Conservation (phyloP, 352 stramenopile genomes). For the Globisporangium barbulae region DNA sequence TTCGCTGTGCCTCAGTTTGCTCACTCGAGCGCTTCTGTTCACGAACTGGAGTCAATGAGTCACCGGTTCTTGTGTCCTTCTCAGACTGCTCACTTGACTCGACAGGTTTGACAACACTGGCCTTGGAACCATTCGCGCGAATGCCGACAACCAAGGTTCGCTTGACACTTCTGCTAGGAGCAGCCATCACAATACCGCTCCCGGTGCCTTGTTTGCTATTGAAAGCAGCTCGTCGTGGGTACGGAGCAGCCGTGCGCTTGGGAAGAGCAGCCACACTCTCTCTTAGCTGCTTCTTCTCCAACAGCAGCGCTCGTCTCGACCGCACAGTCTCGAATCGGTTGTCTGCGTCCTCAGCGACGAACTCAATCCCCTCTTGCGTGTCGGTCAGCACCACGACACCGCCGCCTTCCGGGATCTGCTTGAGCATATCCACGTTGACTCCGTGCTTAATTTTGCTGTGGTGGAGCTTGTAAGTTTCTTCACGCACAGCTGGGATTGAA, state of each 20-base stretch:
- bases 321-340: conserved; percentile 30
- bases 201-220: conserved; percentile 4
- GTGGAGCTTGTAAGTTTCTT: conserved; percentile 1
- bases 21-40: neutral
- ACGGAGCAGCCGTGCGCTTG: neutral
- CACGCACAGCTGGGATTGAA: neutral
- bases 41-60: neutral
- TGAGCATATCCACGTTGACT: conserved; percentile 14
- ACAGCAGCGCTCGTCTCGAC: conserved; percentile 24
- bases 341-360: conserved; percentile 8
- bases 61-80: neutral
- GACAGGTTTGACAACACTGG: neutral
- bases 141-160: conserved; percentile 7
- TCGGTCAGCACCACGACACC: conserved; percentile 22
- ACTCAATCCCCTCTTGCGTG: conserved; percentile 16
- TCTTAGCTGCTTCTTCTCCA: conserved; percentile 22
- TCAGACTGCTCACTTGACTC: neutral
- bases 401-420: conserved; percentile 14
- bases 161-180: neutral
- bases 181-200: conserved; percentile 4
- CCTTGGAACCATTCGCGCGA: neutral
- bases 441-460: conserved; percentile 5
- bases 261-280: neutral
- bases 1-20: neutral
- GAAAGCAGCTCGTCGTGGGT: neutral